Percentiles rank a stretch among this genome's conserved stretches.
phyloP scores from a whole-genome alignment of 73 alveolate genomes.

The Tetrahymena malaccensis region DNA sequence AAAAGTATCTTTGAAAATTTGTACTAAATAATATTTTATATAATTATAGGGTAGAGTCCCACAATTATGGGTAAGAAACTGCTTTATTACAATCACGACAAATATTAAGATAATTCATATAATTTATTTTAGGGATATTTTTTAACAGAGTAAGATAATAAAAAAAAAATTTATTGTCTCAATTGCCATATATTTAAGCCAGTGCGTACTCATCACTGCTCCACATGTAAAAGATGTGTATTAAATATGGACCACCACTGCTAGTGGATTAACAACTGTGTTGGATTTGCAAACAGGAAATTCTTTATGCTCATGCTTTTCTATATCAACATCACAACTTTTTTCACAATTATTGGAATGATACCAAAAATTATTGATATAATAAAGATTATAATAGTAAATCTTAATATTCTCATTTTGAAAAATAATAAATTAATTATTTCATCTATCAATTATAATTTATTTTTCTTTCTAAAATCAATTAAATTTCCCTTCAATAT shows the following conservation, averaged over 20 bases:
- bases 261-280: slow-evolving; percentile 94
- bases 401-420: background rate
- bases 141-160: slow-evolving; percentile 83
- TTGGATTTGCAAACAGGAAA: slow-evolving; percentile 91
- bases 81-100: no score
- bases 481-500: background rate
- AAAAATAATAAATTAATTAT: background rate
- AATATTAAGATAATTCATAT: background rate
- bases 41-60: slow-evolving; percentile 75
- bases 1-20: background rate
- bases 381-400: background rate
- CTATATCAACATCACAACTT: slow-evolving; percentile 59
- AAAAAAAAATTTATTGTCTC: slow-evolving; percentile 80
- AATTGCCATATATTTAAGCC: slow-evolving; percentile 93
- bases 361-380: background rate
- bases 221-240: slow-evolving; percentile 93
- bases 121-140: slow-evolving; percentile 77
- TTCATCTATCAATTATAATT: background rate
- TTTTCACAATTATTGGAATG: slow-evolving; percentile 23
- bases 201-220: slow-evolving; percentile 82
- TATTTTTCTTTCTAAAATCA: background rate
- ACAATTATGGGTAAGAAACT: slow-evolving; percentile 7
- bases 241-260: slow-evolving; percentile 97
- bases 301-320: slow-evolving; percentile 74
- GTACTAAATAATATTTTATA: background rate